Evolutionary conservation across 2,329 filamentous ascomycete genomes (phyloP).

Genomic region (Byssoonygena ceratinophila): DNA sequence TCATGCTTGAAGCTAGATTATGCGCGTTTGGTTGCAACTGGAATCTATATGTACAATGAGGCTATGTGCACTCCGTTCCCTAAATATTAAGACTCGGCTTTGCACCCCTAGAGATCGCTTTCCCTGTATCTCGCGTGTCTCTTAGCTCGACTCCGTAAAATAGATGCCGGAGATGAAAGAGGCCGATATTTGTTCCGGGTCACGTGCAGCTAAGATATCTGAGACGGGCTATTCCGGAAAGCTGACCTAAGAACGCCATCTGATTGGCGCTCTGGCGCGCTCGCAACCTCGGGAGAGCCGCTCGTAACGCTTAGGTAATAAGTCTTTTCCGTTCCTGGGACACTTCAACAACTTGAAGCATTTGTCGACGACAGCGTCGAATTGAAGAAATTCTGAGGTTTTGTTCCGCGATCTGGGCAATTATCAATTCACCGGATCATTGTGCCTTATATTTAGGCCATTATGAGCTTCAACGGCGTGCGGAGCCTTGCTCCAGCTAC

Average conservation of each 20-base stretch:
- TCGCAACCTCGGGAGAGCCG: slow-evolving; percentile 26
- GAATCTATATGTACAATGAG: slow-evolving; percentile 10
- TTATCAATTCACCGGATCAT: slow-evolving; percentile 15
- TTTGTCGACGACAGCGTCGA: slow-evolving; percentile 3
- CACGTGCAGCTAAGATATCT: slow-evolving; percentile 19
- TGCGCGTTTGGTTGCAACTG: slow-evolving; percentile 6
- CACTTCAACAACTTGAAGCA: slow-evolving; percentile 9
- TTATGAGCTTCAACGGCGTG: slow-evolving; percentile 42
- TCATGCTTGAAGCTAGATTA: slow-evolving; percentile 9
- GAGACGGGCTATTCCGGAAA: slow-evolving; percentile 22
- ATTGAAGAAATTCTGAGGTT: background rate
- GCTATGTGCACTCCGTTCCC: background rate
- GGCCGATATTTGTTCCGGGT: slow-evolving; percentile 2
- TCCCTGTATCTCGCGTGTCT: background rate
- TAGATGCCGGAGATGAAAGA: background rate
- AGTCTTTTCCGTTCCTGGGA: slow-evolving; percentile 3
- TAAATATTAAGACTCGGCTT: background rate
- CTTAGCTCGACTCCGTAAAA: too few species aligned
- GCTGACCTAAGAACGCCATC: slow-evolving; percentile 27
- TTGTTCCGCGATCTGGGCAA: slow-evolving; percentile 9
- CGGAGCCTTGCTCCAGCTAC: slow-evolving; percentile 42
- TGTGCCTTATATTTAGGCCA: slow-evolving; percentile 21
- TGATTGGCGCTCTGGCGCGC: slow-evolving; percentile 30
- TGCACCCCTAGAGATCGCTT: background rate
- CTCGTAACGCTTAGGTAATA: slow-evolving; percentile 29